Evolutionary conservation across 1,284 basidiomycete species (phyloP).

Genomic region (Ceratobasidium sp.): DNA sequence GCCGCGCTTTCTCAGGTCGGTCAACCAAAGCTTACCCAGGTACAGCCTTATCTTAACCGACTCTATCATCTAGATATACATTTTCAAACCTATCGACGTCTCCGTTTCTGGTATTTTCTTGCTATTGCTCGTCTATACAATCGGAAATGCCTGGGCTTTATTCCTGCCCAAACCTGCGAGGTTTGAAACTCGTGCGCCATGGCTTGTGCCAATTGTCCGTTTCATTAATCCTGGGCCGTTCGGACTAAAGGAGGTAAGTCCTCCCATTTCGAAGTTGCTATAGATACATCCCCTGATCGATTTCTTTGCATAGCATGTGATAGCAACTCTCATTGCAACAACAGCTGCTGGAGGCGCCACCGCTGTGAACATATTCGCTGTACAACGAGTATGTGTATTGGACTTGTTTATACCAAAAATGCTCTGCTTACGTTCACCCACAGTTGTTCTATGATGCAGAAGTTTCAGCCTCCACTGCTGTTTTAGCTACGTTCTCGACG

Average conservation of each 20-base stretch:
- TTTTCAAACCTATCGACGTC: conserved; percentile 69
- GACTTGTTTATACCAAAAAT: background rate
- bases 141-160: conserved; percentile 64
- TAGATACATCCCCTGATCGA: conserved; percentile 40
- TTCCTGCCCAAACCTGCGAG: conserved; percentile 56
- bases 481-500: conserved; percentile 72
- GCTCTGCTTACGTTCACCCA: background rate
- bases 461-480: conserved; percentile 65
- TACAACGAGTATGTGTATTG: conserved; percentile 62
- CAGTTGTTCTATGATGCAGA: conserved; percentile 70
- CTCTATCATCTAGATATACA: conserved; percentile 60
- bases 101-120: conserved; percentile 68
- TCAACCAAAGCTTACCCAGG: conserved; percentile 34
- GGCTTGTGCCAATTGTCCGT: conserved; percentile 57
- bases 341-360: conserved; percentile 65
- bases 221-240: conserved; percentile 70
- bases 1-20: conserved; percentile 63
- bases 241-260: conserved; percentile 66
- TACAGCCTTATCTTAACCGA: conserved; percentile 45
- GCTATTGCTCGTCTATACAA: conserved; percentile 65
- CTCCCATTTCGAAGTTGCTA: background rate
- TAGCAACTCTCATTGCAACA: conserved; percentile 68
- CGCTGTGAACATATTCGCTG: conserved; percentile 69
- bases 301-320: conserved; percentile 61
- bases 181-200: conserved; percentile 55